Percentiles rank a stretch among this genome's conserved stretches.
Conservation (phyloP, 1,139 yeast species). For the Yamadazyma spencermartinsiae region DNA sequence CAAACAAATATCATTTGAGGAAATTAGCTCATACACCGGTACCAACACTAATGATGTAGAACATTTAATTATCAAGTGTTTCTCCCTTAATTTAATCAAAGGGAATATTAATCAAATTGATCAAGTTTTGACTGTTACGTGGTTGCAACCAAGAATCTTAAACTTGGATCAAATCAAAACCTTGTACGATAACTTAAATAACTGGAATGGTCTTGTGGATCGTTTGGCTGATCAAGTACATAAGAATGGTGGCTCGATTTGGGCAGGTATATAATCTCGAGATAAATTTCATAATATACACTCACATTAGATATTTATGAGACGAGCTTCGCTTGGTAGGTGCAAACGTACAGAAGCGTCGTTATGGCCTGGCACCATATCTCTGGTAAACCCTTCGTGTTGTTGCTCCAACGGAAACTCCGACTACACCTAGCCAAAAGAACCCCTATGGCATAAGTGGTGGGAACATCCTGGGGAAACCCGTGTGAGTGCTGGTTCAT, state of each 20-base stretch:
- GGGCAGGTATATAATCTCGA: conserved; percentile 36
- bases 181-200: conserved; percentile 70
- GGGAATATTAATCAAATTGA: conserved; percentile 90
- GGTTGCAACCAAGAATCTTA: conserved; percentile 96
- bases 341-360: too few species aligned
- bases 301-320: too few species aligned
- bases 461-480: too few species aligned
- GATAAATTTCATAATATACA: too few species aligned
- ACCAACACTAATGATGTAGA: conserved; percentile 76
- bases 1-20: conserved; percentile 70
- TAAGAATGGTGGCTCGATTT: conserved; percentile 38
- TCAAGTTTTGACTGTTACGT: conserved; percentile 73
- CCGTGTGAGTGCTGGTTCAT: too few species aligned
- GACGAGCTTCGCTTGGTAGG: too few species aligned
- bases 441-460: too few species aligned
- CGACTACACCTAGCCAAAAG: too few species aligned
- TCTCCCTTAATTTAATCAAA: conserved; percentile 76
- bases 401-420: too few species aligned
- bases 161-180: conserved; percentile 74
- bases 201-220: conserved; percentile 78
- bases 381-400: too few species aligned
- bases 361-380: too few species aligned
- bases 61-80: conserved; percentile 86
- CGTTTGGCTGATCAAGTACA: conserved; percentile 53
- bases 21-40: conserved; percentile 72